Evolutionary conservation across 140 eudicot genomes (phyloP), one percentile per base, ranked within the genome.

Genomic region (Ambrosia hybrid): DNA sequence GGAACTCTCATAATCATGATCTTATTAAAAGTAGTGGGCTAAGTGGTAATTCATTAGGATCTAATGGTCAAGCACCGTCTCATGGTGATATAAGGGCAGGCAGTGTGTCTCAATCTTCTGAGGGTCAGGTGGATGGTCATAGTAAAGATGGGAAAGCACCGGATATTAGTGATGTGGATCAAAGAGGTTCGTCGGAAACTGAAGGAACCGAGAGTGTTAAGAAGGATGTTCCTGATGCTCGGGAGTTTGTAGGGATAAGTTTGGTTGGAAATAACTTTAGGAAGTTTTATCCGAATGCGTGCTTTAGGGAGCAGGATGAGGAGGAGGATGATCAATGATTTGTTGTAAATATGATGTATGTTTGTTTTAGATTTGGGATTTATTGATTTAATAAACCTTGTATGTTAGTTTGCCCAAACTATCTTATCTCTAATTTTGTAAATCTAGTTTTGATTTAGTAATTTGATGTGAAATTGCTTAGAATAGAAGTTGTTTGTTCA

Each of bases 211-310:
- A 48, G 57, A 9, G 12, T 36, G 16, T 33, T 21, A 46, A 34
- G 67, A 11, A 15, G n/a, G 65, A 58, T 58, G 65, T 2, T 58
- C 65, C 65, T 7, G 74, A 58, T 21, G 65, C 66, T n/a, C 51
- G 57, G 4, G 74, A 69, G 21, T 43, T 51, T 1, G 67, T 9
- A 12, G 76, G 76, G 49, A 52, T 51, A 57, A 77, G 81, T 70
- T 61, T 70, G 76, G 71, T 65, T 5, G 72, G 72, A 51, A 62
- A 61, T 3, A 39, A 39, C 4, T 77, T 77, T 34, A 52, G 43
- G 52, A 51, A 12, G 67, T 61, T 61, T 5, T 16, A 62, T 77
- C 81, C 76, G 60, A 71, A 57, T 56, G 80, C 68, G 1, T 67
- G 43, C 33, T 15, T 36, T 45, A 57, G 51, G 70, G 77, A 60